Evolutionary conservation across 1,139 yeast genomes (phyloP).

Genomic region (Debaryomyces udenii): DNA sequence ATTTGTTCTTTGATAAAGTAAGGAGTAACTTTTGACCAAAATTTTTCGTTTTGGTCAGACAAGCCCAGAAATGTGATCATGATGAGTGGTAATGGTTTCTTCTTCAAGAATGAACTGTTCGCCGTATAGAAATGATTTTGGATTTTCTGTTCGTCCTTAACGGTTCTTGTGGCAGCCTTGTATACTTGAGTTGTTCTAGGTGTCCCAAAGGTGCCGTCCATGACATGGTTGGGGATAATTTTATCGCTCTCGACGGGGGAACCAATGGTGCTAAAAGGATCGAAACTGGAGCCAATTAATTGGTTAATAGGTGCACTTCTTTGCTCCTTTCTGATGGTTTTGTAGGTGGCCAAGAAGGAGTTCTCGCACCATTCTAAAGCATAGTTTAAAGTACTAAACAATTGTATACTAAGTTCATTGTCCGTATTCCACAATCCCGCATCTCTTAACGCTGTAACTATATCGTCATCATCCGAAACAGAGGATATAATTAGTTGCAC

Average conservation of each 20-base stretch:
- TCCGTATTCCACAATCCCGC: conserved; percentile 68
- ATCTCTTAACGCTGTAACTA: conserved; percentile 65
- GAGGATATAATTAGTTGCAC: conserved; percentile 81
- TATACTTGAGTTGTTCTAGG: conserved; percentile 66
- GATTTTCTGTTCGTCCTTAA: conserved; percentile 41
- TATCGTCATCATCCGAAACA: conserved; percentile 62
- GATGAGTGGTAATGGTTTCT: conserved; percentile 69
- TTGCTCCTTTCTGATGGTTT: conserved; percentile 30
- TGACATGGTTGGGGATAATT: conserved; percentile 18
- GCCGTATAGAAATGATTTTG: conserved; percentile 33
- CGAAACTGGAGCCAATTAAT: neutral
- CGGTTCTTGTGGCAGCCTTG: conserved; percentile 63
- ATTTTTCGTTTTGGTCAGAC: conserved; percentile 59
- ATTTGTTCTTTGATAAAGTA: conserved; percentile 55
- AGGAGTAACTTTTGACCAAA: conserved; percentile 63
- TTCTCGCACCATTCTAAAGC: conserved; percentile 98
- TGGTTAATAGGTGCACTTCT: conserved; percentile 14
- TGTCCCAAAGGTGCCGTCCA: conserved; percentile 43
- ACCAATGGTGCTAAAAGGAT: neutral
- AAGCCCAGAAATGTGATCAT: conserved; percentile 73
- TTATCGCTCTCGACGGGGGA: conserved; percentile 10
- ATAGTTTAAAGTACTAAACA: conserved; percentile 76
- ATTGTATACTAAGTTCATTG: conserved; percentile 49
- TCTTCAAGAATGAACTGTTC: conserved; percentile 36
- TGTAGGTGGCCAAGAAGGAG: conserved; percentile 74